Base-by-base conservation (phyloP, 148 eudicot genomes). In the Silene uniflora region DNA sequence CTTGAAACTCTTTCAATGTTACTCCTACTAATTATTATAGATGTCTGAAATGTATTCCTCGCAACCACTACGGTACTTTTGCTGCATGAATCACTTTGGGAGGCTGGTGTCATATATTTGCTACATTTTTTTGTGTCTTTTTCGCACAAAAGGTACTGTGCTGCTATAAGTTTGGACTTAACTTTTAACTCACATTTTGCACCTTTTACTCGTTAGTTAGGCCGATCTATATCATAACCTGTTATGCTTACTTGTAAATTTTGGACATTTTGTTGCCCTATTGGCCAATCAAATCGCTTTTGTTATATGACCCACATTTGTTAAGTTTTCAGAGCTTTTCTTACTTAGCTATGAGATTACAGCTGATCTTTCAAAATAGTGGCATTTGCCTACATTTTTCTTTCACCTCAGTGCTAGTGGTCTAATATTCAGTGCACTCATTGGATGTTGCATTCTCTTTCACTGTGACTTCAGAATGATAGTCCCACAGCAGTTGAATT, bases 401-500 rank as follows among this genome's bases (percentile, higher is more conserved):
- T 69, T 19, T 21, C 22, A 66, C 25, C 21, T 69, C 60, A 72
- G 13, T 17, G 62, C 29, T 49, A 49, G 7, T 62, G 39, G 21
- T 66, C 19, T 19, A 10, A n/a, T 35, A 3, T 29, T 35, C 19
- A 19, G 64, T 58, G 42, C 44, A 18, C 25, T 59, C 39, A 3
- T 42, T 78, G 55, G 47, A 1, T 64, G 39, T 21, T 27, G 24
- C 67, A 25, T 25, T 71, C 4, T 54, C 74, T 60, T 39, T 19
- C 19, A 16, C 42, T 66, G 56, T 70, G 46, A 24, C 63, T 80
- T 63, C 87, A 91, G 93, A 59, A 79, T 70, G 79, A 76, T 24
- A 72, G 80, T 52, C 78, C 86, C 77, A 76, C 81, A 69, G 75
- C 87, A 46, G 85, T 78, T 66, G 87, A 84, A 16, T 82, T 93